Percentiles rank a stretch among this genome's conserved stretches.
phyloP scores from a whole-genome alignment of 2,329 filamentous ascomycete genomes.

The Malbranchea zuffiana region DNA sequence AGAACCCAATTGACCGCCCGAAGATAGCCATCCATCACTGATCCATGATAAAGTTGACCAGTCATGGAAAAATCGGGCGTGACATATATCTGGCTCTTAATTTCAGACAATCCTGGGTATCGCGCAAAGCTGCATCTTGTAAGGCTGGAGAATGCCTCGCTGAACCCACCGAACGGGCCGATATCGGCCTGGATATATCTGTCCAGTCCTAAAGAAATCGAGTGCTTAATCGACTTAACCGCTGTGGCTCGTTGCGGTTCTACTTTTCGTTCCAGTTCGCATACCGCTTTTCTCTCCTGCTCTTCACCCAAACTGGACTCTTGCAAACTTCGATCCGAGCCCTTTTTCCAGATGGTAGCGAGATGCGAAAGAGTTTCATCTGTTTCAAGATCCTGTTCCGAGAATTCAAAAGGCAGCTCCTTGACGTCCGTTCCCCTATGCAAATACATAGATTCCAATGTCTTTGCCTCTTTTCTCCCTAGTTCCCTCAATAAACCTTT shows the following conservation, averaged over 20 bases:
- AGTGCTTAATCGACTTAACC: constrained; percentile 32
- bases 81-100: constrained; percentile 31
- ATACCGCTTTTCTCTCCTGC: constrained; percentile 55
- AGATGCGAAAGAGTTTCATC: constrained; percentile 48
- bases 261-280: constrained; percentile 49
- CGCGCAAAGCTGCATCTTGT: constrained; percentile 23
- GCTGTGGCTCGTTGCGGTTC: constrained; percentile 36
- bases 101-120: background rate
- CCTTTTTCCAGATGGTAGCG: constrained; percentile 25
- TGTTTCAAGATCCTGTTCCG: constrained; percentile 36
- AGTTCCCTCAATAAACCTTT: background rate
- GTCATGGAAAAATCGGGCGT: constrained; percentile 43
- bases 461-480: background rate
- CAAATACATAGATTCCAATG: background rate
- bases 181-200: background rate
- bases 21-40: constrained; percentile 38
- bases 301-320: constrained; percentile 47
- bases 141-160: constrained; percentile 39
- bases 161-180: constrained; percentile 24
- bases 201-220: constrained; percentile 1
- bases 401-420: background rate
- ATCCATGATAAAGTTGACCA: constrained; percentile 20
- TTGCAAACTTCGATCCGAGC: constrained; percentile 26
- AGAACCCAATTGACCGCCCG: constrained; percentile 44
- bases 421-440: background rate